These are phyloP conservation scores for Fusarium humuli DNA, from an alignment of 2,329 filamentous ascomycete species.

Conservation along the genomic window DNA sequence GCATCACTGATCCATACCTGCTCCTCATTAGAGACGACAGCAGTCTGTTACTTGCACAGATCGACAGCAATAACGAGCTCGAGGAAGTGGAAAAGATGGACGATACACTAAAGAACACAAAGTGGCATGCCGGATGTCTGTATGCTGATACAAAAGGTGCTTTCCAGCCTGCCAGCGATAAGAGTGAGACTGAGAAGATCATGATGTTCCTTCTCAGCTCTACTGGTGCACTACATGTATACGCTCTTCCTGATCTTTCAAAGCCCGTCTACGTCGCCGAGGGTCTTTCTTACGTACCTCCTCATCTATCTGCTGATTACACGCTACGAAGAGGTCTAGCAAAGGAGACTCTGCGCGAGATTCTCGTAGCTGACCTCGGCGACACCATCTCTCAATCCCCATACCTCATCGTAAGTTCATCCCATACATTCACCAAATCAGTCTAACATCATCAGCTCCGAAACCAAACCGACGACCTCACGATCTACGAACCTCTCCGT, in stretches of 20 bases:
- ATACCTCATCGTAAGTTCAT: conserved; percentile 78
- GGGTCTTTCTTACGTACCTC: conserved; percentile 81
- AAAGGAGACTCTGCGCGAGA: conserved; percentile 80
- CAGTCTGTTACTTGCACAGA: conserved; percentile 81
- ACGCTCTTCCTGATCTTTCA: conserved; percentile 78
- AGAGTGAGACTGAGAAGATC: conserved; percentile 60
- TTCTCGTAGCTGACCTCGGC: conserved; percentile 86
- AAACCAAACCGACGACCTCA: conserved; percentile 82
- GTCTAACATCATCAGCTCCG: conserved; percentile 67
- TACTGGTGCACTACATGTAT: conserved; percentile 82
- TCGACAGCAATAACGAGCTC: conserved; percentile 81
- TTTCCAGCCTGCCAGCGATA: conserved; percentile 61
- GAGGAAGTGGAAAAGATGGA: conserved; percentile 80
- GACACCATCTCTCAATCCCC: conserved; percentile 77
- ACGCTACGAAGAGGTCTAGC: conserved; percentile 74
- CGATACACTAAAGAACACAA: conserved; percentile 66
- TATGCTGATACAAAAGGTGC: conserved; percentile 75
- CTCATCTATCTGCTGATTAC: conserved; percentile 78
- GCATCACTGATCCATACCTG: conserved; percentile 88
- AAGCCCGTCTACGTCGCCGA: conserved; percentile 80
- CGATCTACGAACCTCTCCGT: conserved; percentile 85
- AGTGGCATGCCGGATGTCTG: conserved; percentile 86
- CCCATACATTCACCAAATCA: neutral
- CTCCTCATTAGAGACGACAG: conserved; percentile 86
- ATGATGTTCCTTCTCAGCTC: conserved; percentile 82